A percentile compares a stretch with the other conserved stretches of the same genome.
These are phyloP conservation scores for Lepraria neglecta DNA, from an alignment of 495 filamentous ascomycete genomes.

Conservation along the genomic window DNA sequence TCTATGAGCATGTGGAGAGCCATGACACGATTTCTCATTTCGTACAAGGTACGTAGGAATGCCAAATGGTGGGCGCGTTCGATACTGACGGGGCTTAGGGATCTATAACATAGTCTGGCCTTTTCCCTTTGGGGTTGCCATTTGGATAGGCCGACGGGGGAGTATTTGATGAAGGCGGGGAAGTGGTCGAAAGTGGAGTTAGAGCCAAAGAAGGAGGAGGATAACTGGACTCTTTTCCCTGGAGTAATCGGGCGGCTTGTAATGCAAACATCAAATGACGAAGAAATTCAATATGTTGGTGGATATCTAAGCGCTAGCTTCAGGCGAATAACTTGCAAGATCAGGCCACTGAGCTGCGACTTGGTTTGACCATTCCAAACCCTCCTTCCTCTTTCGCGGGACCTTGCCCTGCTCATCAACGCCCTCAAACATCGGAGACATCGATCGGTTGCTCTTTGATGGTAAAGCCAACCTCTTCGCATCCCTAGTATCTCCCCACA, in stretches of 20 bases:
- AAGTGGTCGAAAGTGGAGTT: conserved; percentile 24
- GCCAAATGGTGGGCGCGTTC: not conserved
- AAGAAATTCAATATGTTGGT: not conserved
- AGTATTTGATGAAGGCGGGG: conserved; percentile 22
- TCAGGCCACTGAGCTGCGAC: not conserved
- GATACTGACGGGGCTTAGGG: not conserved
- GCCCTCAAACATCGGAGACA: conserved; percentile 33
- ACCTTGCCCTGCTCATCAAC: conserved; percentile 23
- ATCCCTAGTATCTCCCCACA: conserved; percentile 12
- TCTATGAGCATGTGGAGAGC: conserved; percentile 61
- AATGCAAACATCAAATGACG: not conserved
- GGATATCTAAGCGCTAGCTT: too few relatives aligned
- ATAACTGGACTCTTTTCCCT: conserved; percentile 21
- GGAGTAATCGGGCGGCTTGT: conserved; percentile 21
- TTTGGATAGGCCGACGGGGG: conserved; percentile 19
- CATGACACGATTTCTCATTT: conserved; percentile 15
- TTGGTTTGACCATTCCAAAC: not conserved
- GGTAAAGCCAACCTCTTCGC: not conserved
- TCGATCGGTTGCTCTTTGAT: conserved; percentile 30
- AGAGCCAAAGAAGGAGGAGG: conserved; percentile 9
- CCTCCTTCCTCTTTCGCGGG: not conserved
- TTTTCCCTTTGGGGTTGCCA: conserved; percentile 20
- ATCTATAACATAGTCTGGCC: conserved; percentile 26
- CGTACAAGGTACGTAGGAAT: conserved; percentile 20
- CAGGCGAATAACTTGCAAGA: not conserved